Base-by-base conservation (phyloP, 192 early-diverging fungal genomes). In the Phlyctochytrium bullatum region DNA sequence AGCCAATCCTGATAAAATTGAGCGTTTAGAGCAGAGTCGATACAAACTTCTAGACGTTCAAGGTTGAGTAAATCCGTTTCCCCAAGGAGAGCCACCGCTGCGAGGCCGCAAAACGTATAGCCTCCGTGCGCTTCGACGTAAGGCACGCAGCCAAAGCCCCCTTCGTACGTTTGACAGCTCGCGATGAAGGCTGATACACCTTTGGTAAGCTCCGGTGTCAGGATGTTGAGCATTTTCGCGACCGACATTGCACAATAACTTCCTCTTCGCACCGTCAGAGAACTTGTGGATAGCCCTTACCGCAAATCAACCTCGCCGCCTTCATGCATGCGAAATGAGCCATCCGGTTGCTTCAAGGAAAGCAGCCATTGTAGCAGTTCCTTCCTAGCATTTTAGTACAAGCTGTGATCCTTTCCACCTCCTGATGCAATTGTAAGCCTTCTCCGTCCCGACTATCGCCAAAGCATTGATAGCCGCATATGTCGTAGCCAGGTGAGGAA, bases 41-140 rank as follows among this genome's bases (percentile, higher is more conserved):
- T 65, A 61, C 71, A 53, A 76, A 88, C 83, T 35, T 80, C 61
- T 51, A 95, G 62, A 0, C 78, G 74, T 16, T 82, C 77, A 0
- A 88, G 52, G 68, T 96, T 75, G 53, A 97, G 68, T 33, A 79
- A 23, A 61, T 92, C 77, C 3, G 88, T 79, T 52, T 77, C 71
- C 34, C 83, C 87, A 31, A 97, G 63, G 16, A 97, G 78, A 59
- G 90, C 89, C 65, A 94, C 68, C 0, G 97, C 92, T 0, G 94
- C 97, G 35, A 97, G 64, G 3, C 86, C 97, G 73, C 95, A 97
- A 64, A 93, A 92, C 2, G 92, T 91, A 76, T 99, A 99, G 2
- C 97, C 97, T 40, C 93, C 93, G 67, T 99, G 95, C 2, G 93
- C 94, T 65, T 99, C 97, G 0, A 89, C 83, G 0, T 89, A 88